Evolutionary conservation across 306 rosid genomes (phyloP).

Genomic region (Lathyrus sativus): DNA sequence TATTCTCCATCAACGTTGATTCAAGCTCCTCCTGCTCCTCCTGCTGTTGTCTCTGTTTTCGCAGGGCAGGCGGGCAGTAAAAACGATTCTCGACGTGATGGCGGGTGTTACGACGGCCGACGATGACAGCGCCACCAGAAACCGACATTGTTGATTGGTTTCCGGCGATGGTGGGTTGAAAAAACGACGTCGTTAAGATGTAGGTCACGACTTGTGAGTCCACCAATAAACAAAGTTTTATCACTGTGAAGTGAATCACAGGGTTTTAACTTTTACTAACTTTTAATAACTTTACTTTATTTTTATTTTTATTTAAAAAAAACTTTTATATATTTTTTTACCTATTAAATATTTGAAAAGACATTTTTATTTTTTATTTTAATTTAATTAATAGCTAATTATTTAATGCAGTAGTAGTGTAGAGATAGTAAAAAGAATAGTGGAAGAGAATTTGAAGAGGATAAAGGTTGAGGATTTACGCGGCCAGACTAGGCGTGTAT

Average conservation of each 20-base stretch:
- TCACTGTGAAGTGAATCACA: not conserved
- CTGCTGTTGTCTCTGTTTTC: constrained; percentile 48
- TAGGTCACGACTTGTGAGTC: constrained; percentile 5
- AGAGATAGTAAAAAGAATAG: not conserved
- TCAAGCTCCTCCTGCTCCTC: constrained; percentile 25
- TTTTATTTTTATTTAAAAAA: no score
- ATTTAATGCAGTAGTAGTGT: no score
- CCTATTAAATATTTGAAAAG: no score
- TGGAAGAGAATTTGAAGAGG: not conserved
- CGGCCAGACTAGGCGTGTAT: not conserved
- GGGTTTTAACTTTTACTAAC: not conserved
- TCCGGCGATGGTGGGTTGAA: not conserved
- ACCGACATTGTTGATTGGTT: constrained; percentile 53
- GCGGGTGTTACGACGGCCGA: constrained; percentile 37
- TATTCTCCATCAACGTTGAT: constrained; percentile 34
- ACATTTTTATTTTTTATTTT: no score
- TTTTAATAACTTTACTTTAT: no score
- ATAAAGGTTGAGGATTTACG: not conserved
- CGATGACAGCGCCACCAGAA: constrained; percentile 52
- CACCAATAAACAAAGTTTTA: not conserved
- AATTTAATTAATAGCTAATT: no score
- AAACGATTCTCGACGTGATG: constrained; percentile 59
- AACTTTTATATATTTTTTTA: no score
- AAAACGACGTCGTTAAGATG: constrained; percentile 34
- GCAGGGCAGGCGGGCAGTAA: constrained; percentile 69